Base-by-base conservation (phyloP, 176 grass and related monocot species). In the Aegilops bicornis region DNA sequence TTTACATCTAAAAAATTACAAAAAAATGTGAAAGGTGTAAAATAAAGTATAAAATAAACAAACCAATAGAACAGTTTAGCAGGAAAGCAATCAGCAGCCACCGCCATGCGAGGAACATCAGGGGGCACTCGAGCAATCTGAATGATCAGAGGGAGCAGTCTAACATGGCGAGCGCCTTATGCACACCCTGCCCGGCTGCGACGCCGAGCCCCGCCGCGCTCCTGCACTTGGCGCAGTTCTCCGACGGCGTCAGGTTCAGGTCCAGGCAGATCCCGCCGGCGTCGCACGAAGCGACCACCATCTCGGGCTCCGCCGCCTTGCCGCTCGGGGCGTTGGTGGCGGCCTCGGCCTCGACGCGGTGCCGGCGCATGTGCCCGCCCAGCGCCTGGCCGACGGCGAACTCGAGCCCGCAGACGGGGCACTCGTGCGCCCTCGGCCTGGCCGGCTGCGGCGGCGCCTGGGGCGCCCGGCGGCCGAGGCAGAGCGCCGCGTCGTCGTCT, bases 351-450 rank as follows among this genome's bases (percentile, higher is more conserved):
- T 91, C 78, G 40, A 80, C 72, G 7, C 90, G 86, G 87, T 99
- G 94, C 10, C 97, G 82, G 12, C 97, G 86, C 94, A 99, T 99
- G 85, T 99, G 96, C 0, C 96, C 93, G 1, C 96, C 96, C 32
- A 98, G 77, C 13, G 96, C 93, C 92, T 96, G 96, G 0, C 97
- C 94, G 76, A 94, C 86, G 70, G 90, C 74, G 88, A 99, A 99
- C 86, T 91, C 89, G 23, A 94, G 83, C 71, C 97, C 94, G 69
- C 97, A 99, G 47, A 99, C 71, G 33, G 92, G 86, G 90, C 94
- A 96, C 76, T 87, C 87, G 71, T 99, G 97, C 27, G 89, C 92
- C 84, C 77, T 85, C 35, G 89, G 85, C 72, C 88, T 96, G 30
- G 69, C 11, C 54, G 80, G 31, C 43, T 3, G 77, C 43, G 4